Percentiles rank a stretch among this genome's conserved stretches.
These are phyloP conservation scores for Colletotrichum aenigma DNA, from an alignment of 2,329 filamentous ascomycete genomes.

Conservation along the genomic window DNA sequence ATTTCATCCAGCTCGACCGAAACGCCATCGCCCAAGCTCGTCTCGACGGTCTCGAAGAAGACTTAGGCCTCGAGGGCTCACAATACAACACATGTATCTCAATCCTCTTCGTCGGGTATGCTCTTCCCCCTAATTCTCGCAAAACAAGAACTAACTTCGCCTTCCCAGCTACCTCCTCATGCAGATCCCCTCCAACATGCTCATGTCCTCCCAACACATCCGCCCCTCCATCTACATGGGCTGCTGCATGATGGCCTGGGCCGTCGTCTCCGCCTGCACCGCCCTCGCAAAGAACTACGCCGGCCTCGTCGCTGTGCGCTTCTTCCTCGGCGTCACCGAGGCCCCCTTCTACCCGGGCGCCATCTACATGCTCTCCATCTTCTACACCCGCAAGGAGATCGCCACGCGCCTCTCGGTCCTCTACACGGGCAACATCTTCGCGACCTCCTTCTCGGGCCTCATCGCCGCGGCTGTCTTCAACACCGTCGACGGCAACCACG, in stretches of 20 bases:
- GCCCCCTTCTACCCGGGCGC: conserved; percentile 41
- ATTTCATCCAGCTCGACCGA: conserved; percentile 41
- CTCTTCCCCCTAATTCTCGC: too few species aligned
- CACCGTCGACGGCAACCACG: conserved; percentile 28
- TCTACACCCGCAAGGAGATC: conserved; percentile 57
- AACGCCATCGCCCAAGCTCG: conserved; percentile 63
- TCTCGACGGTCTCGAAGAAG: conserved; percentile 56
- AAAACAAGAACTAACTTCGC: neutral
- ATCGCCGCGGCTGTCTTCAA: conserved; percentile 47
- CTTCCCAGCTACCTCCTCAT: conserved; percentile 44
- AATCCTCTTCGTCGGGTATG: conserved; percentile 56
- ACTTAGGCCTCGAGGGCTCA: conserved; percentile 49
- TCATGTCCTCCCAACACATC: conserved; percentile 41
- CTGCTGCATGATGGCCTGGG: conserved; percentile 43
- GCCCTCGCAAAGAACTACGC: conserved; percentile 44
- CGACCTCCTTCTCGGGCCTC: conserved; percentile 44
- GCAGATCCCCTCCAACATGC: conserved; percentile 50
- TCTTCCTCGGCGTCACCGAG: conserved; percentile 46
- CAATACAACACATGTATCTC: conserved; percentile 54
- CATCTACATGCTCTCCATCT: conserved; percentile 51
- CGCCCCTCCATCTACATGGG: conserved; percentile 32
- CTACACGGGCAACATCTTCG: conserved; percentile 43
- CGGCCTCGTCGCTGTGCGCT: conserved; percentile 45
- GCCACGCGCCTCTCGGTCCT: conserved; percentile 47
- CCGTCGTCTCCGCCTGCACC: conserved; percentile 43